Evolutionary conservation across 2,329 filamentous ascomycete species (phyloP).

Genomic region (Aspergillus fischeri): DNA sequence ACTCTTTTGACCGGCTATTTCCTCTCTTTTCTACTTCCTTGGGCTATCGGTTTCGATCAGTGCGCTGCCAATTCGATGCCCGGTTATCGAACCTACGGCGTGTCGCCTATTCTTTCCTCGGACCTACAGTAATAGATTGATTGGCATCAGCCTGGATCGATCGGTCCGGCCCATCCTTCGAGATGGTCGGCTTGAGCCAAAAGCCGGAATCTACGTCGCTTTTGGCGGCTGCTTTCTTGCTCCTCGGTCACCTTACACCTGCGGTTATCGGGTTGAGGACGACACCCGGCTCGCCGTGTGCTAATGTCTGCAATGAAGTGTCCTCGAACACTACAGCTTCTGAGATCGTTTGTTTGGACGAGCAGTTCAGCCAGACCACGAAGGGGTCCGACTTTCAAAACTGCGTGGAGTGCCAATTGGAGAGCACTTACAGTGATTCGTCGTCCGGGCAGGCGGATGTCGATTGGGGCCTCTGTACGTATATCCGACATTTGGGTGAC

Average conservation of each 20-base stretch:
- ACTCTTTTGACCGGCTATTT: not conserved
- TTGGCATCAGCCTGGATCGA: not conserved
- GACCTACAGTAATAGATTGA: conserved; percentile 1
- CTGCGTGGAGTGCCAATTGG: conserved; percentile 41
- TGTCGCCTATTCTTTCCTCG: conserved; percentile 1
- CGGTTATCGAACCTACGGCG: not conserved
- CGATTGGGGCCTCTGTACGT: conserved; percentile 45
- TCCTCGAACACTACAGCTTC: conserved; percentile 36
- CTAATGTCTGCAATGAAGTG: conserved; percentile 25
- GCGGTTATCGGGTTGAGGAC: conserved; percentile 26
- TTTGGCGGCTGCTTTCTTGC: conserved; percentile 16
- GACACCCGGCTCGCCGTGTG: conserved; percentile 38
- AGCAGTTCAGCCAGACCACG: conserved; percentile 28
- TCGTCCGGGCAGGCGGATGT: conserved; percentile 39
- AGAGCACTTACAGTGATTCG: conserved; percentile 34
- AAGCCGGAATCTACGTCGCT: conserved; percentile 10
- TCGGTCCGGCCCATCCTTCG: not conserved
- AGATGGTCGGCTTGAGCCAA: conserved; percentile 19
- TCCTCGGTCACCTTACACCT: conserved; percentile 20
- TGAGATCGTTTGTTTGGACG: conserved; percentile 42
- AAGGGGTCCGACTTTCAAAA: conserved; percentile 35
- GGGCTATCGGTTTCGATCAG: not conserved
- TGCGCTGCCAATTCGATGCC: conserved; percentile 9
- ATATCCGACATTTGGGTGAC: not conserved
- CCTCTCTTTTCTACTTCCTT: not conserved